Base-by-base conservation (phyloP, 169 alveolate species). In the Theileria annulata region DNA sequence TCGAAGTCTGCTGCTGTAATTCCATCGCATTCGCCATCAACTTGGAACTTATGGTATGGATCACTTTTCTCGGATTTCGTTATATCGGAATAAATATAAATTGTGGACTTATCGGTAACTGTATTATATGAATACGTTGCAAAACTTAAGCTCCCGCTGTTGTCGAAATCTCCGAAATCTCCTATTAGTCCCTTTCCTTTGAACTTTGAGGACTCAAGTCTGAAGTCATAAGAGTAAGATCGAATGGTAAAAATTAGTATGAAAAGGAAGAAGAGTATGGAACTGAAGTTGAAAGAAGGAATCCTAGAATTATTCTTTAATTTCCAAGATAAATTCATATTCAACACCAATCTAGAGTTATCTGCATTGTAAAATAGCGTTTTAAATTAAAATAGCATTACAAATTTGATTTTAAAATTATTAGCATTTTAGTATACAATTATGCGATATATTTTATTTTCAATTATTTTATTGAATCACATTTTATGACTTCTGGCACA, bases 1-100 rank as follows among this genome's bases (percentile, higher is more conserved):
- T 90, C 87, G 17, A 90, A 42, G 71, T 90, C 94, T 10, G 86
- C 77, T 0, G 89, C 94, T 3, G 77, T 73, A 28, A 75, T 58
- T 27, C 91, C 91, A 37, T 69, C 77, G 5, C 86, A 71, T 21
- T 63, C 80, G 12, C 92, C 94, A 47, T 71, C 73, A 12, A 90
- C 60, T 4, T 68, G 79, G 2, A 73, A 73, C 62, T 75, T 84
- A 9, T 79, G 56, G 35, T 71, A 68, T 17, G 71, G 62, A 2
- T 62, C 48, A 37, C 23, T 37, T 12, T 6, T 10, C 42, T 47
- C 71, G 19, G 31, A 21, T 21, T 21, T 30, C 3, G 33, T 66
- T 27, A 66, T 58, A 31, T 62, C 77, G 23, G 78, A 42, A 35
- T 72, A 58, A 21, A 72, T 33, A 23, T 72, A 72, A 17, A 72